Base-by-base conservation (phyloP, 2,329 filamentous ascomycete species). In the Hypomyces perniciosus region DNA sequence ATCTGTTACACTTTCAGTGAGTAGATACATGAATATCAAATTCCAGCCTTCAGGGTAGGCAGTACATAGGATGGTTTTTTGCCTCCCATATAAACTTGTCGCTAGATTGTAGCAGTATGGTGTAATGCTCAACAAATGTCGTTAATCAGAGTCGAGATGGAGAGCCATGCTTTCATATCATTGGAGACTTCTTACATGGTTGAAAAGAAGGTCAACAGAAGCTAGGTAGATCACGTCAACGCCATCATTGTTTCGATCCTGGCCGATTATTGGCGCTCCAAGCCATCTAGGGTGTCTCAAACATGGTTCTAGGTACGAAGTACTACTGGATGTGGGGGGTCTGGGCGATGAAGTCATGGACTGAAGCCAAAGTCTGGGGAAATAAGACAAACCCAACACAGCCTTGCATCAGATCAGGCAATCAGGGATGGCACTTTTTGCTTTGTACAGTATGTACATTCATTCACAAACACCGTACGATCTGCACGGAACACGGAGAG, bases 281-380 rank as follows among this genome's bases (percentile, higher is more conserved):
- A 3, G 20, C 20, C 20, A 20, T 20, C 20, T 20, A 20, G 20
- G 12, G 33, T 35, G 33, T 35, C 12, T 35, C 33, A 35, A 35
- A 35, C 33, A 35, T 8, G 12, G 8, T 35, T 35, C 33, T 8
- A 35, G 8, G 8, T 4, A 20, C 20, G 20, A 20, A 20, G 20
- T 20, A 20, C 20, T 20, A 2, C 20, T 20, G 33, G 26, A 26
- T 41, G 39, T 28, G 39, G 39, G 39, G 39, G 39, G 20, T 42
- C 39, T 9, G 13, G 7, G 39, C 6, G 33, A 40, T 52, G 50
- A 52, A 40, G 50, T 52, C 50, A 48, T 52, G 50, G 45, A 35
- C 9, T 4, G 26, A 45, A 26, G n/a, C 33, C 8, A 52, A 48
- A 44, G 40, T 47, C 44, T 44, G 50, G 44, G 50, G 44, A 48